These are phyloP conservation scores for Auricularia heimuer DNA, from an alignment of 768 basidiomycete species.

Conservation along the genomic window DNA sequence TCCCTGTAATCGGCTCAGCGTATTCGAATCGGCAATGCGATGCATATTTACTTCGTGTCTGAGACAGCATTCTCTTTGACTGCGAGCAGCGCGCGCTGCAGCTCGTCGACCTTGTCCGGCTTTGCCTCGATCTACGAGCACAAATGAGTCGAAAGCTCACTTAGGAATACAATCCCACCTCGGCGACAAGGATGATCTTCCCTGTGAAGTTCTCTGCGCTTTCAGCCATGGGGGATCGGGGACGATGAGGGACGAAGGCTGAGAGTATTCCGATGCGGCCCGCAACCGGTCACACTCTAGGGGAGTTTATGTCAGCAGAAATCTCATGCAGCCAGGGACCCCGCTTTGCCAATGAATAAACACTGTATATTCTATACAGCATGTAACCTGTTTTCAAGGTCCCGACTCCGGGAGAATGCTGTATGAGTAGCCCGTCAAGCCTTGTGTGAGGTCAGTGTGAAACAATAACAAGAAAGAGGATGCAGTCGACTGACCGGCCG, in stretches of 20 bases:
- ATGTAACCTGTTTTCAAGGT: too few relatives aligned
- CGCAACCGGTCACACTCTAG: too few relatives aligned
- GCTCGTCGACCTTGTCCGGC: not conserved
- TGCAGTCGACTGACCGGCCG: too few relatives aligned
- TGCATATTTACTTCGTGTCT: not conserved
- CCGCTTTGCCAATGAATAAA: too few relatives aligned
- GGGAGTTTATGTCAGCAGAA: too few relatives aligned
- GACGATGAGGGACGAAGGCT: not conserved
- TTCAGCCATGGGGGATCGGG: not conserved
- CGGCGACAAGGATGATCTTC: not conserved
- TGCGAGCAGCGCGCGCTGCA: not conserved
- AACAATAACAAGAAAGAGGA: too few relatives aligned
- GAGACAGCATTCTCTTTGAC: not conserved
- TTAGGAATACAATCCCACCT: not conserved
- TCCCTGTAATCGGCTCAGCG: not conserved
- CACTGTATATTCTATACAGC: too few relatives aligned
- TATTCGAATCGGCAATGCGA: not conserved
- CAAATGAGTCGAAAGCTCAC: not conserved
- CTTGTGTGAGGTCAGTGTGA: too few relatives aligned
- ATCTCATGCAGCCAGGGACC: too few relatives aligned
- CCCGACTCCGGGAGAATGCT: too few relatives aligned
- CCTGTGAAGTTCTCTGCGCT: not conserved
- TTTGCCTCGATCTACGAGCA: not conserved
- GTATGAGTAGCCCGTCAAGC: too few relatives aligned
- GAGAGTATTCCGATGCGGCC: too few relatives aligned